Base-by-base conservation (phyloP, 225 moss, liverwort and hornwort species). In the Lunularia cruciata region DNA sequence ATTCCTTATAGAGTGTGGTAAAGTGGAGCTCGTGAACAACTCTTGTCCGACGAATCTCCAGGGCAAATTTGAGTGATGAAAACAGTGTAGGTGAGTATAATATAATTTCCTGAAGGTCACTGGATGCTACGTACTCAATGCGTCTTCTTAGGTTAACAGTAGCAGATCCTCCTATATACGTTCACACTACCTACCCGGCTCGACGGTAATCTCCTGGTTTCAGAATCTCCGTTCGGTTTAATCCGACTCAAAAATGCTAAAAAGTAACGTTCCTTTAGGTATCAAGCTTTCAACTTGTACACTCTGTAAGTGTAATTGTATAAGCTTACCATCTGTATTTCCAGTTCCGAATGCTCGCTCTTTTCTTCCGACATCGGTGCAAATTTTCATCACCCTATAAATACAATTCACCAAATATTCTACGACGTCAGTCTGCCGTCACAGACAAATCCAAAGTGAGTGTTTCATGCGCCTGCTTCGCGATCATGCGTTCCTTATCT, bases 401-500 rank as follows among this genome's bases (percentile, higher is more conserved):
- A 51, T 35, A 67, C 34, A 22, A 48, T 35, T 67, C 67, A 51
- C 67, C 34, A 67, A 67, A 67, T 51, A 49, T 66, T 67, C 67
- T 51, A 34, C 33, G 6, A 40, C 67, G 67, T 67, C 67, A 51
- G 49, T 34, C 5, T 63, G 32, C 20, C 49, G 47, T 52, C 33
- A 67, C 30, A 64, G 46, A 64, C 30, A 46, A 46, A 31, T 37
- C 16, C 37, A 60, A 1, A 35, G 18, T 57, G 36, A 9, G 20
- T 20, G 59, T 36, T 35, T 36, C 59, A 33, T 57, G 15, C 28
- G 54, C 54, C 20, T 54, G 54, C 23, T n/a, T 18, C 31, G 10
- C 32, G 16, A 4, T 57, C 31, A 15, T 57, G 15, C 33, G 31
- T 57, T 57, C 56, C 16, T 57, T 57, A 57, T 54, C 54, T 54